phyloP scores from a whole-genome alignment of 495 filamentous ascomycete species.

The Echria macrotheca region DNA sequence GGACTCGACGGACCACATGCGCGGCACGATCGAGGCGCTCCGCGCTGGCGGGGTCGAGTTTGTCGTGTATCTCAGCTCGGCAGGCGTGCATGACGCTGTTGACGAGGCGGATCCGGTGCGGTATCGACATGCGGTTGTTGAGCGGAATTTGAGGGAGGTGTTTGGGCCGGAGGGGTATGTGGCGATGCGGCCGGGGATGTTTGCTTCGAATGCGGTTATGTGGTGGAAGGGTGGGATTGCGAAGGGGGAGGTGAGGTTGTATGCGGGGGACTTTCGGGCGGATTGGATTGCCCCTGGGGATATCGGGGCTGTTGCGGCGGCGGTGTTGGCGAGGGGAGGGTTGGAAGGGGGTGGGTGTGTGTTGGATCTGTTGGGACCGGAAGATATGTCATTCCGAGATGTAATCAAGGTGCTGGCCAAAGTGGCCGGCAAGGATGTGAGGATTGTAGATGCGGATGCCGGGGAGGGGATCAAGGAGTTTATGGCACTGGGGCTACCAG shows the following conservation, averaged over 20 bases:
- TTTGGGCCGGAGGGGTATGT: constrained; percentile 2
- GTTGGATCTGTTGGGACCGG: constrained; percentile 1
- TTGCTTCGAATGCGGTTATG: constrained; percentile 2
- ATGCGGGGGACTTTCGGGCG: background rate
- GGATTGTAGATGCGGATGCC: background rate
- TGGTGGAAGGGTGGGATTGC: constrained; percentile 4
- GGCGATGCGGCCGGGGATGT: constrained; percentile 5
- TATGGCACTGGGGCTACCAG: background rate
- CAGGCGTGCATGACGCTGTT: too few species aligned
- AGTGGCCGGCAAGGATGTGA: background rate
- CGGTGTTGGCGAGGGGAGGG: background rate
- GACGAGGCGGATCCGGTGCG: too few species aligned
- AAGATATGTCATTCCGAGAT: constrained; percentile 1
- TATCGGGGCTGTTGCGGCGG: constrained; percentile 8
- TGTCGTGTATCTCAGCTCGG: constrained; percentile 11
- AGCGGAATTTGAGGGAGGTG: background rate
- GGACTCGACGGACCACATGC: constrained; percentile 3
- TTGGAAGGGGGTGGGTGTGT: background rate
- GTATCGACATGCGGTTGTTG: constrained; percentile 8
- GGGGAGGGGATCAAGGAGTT: background rate
- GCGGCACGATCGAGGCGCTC: constrained; percentile 4
- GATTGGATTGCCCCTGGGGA: constrained; percentile 13
- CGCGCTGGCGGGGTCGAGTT: constrained; percentile 4
- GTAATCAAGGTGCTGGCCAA: background rate
- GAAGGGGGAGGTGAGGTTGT: background rate